Evolutionary conservation across 2,329 filamentous ascomycete species (phyloP), one percentile per base, ranked within the genome.

Genomic region (Penicillium sp.): DNA sequence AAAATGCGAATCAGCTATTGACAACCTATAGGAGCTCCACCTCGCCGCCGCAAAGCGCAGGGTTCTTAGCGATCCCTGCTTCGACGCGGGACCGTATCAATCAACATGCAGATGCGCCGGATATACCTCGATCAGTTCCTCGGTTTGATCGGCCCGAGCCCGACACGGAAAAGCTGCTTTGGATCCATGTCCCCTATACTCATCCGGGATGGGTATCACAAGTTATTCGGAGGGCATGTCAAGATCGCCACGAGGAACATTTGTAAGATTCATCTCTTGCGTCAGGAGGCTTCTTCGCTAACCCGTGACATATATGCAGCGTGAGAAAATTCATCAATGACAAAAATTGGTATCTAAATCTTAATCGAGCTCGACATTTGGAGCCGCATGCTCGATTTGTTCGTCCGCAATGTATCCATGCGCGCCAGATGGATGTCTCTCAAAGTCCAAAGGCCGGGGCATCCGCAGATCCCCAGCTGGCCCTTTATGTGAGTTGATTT

Each of bases 381-480:
- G 71, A 74, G 44, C 73, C 74, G 7, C 73, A 76, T 62, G 74
- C 73, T 19, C 71, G 74, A 13, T 76, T 70, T 56, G 73, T 77
- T 11, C 65, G 67, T 11, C 70, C 74, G 3, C 63, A 66, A n/a
- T 74, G 70, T 44, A 70, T 75, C 50, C 64, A 70, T 58, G 68
- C 72, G 1, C 60, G 71, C 16, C 65, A 68, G 22, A 63, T 57
- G 53, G 66, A 66, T 56, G 54, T 59, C 39, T 61, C 59, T 10
- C 50, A 60, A 3, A 60, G 58, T 2, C 61, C 51, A 7, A 48
- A 56, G 9, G 21, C 43, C 7, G 60, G 55, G 5, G 44, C 27
- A 4, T 24, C 58, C 13, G 61, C 65, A 26, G 64, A 70, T 39
- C 60, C 65, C n/a, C 63, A 66, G 29, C 52, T 70, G 14, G 70